Evolutionary conservation across 2,329 filamentous ascomycete genomes (phyloP).

Genomic region (Clarireedia hainanense): DNA sequence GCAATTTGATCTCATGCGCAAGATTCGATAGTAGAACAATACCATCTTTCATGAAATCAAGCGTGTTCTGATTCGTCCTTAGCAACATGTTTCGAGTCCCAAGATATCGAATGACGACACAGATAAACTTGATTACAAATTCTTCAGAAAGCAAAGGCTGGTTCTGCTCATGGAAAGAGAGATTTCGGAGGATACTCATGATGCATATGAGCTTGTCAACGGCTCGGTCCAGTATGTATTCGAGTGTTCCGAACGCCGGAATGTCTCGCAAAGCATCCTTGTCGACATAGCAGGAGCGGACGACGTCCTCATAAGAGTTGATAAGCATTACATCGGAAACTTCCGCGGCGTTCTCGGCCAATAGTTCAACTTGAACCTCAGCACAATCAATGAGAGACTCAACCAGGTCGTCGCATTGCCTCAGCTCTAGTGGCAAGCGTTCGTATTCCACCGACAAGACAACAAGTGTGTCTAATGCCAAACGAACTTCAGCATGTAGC

Average conservation of each 20-base stretch:
- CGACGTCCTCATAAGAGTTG: conserved; percentile 77
- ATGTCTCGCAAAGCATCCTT: conserved; percentile 64
- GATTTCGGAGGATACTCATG: conserved; percentile 84
- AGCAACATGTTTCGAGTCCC: conserved; percentile 85
- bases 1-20: conserved; percentile 69
- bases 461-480: conserved; percentile 78
- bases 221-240: conserved; percentile 77
- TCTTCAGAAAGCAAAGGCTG: conserved; percentile 68
- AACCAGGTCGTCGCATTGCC: conserved; percentile 77
- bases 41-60: conserved; percentile 97
- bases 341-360: conserved; percentile 79
- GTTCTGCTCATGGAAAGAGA: conserved; percentile 80
- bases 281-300: conserved; percentile 71
- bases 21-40: conserved; percentile 87
- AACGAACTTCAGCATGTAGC: conserved; percentile 78
- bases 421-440: conserved; percentile 55
- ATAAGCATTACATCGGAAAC: conserved; percentile 82
- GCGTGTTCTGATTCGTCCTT: conserved; percentile 71
- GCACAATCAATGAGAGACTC: conserved; percentile 86
- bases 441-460: conserved; percentile 54
- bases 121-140: conserved; percentile 73
- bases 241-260: conserved; percentile 63
- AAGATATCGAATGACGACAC: conserved; percentile 74
- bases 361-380: conserved; percentile 74
- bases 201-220: conserved; percentile 85